Evolutionary conservation across 768 basidiomycete genomes (phyloP).

Genomic region (Tulasnella sp.): DNA sequence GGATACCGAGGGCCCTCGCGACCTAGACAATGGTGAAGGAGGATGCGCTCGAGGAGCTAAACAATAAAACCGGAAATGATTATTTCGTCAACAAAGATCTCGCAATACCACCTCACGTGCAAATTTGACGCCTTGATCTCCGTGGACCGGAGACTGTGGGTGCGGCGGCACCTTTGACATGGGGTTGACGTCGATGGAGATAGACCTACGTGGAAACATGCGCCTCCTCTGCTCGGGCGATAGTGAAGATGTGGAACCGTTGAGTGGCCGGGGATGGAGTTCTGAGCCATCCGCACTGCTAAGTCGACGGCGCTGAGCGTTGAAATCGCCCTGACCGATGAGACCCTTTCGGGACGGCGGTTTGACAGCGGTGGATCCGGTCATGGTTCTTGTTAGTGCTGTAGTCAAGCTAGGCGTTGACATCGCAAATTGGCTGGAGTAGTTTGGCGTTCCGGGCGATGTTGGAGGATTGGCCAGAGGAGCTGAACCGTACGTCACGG

Average conservation of each 20-base stretch:
- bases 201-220: conserved; percentile 43
- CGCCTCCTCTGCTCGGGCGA: conserved; percentile 44
- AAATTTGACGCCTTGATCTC: too few species aligned
- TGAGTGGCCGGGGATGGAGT: neutral
- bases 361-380: neutral
- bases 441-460: conserved; percentile 52
- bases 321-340: conserved; percentile 19
- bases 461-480: conserved; percentile 73
- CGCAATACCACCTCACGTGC: neutral
- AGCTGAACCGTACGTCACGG: conserved; percentile 54
- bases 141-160: neutral
- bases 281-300: conserved; percentile 47
- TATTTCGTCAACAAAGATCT: neutral
- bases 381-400: neutral
- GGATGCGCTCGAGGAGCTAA: conserved; percentile 6
- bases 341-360: conserved; percentile 7
- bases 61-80: neutral
- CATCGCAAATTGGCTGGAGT: conserved; percentile 28
- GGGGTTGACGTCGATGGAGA: conserved; percentile 51
- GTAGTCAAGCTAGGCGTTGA: conserved; percentile 22
- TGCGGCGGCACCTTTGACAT: neutral
- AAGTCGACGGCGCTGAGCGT: conserved; percentile 17
- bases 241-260: too few species aligned
- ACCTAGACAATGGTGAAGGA: conserved; percentile 1
- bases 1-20: conserved; percentile 17